Base-by-base conservation (phyloP, 176 grass and related monocot species). In the Poa pratensis region DNA sequence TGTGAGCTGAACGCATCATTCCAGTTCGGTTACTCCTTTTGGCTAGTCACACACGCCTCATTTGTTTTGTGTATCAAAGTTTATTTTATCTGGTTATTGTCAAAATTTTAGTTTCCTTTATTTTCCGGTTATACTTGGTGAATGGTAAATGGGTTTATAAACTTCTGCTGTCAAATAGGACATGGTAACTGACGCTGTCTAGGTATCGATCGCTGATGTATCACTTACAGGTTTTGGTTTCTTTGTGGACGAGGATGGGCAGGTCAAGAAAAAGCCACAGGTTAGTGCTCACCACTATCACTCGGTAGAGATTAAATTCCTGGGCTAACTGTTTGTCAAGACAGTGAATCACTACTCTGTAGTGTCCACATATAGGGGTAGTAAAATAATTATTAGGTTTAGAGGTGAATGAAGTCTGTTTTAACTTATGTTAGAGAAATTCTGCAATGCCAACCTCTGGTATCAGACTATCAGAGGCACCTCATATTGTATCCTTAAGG, bases 171-270 rank as follows among this genome's bases (percentile, higher is more conserved):
- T 73, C 34, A 51, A 80, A 6, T 71, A 43, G 0, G 14, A 53
- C n/a, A 17, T 59, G 16, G 19, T 62, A 74, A 68, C 11, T 81
- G 39, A 30, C 77, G 28, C 14, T 76, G 51, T 8, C 17, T 9
- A 19, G 3, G 17, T 73, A n/a, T 48, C 18, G 14, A 67, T 10
- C 20, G 16, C 42, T 46, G 45, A 69, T 74, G 28, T 66, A 37
- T 75, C 4, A 28, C 12, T 81, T 79, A 19, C 62, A 95, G 96
- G 91, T 59, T 98, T 95, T 87, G 93, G 96, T 50, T 95, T 95
- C 86, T 95, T 94, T 86, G 84, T 94, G 37, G 89, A 90, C 13
- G 89, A 92, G 18, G 87, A 88, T n/a, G 93, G 89, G 1, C 26
- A 65, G 13, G 27, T 65, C 57, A 59, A 46, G 67, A 83, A n/a